Evolutionary conservation across 176 grass and related monocot species (phyloP).

Genomic region (Aegilops umbellulata): DNA sequence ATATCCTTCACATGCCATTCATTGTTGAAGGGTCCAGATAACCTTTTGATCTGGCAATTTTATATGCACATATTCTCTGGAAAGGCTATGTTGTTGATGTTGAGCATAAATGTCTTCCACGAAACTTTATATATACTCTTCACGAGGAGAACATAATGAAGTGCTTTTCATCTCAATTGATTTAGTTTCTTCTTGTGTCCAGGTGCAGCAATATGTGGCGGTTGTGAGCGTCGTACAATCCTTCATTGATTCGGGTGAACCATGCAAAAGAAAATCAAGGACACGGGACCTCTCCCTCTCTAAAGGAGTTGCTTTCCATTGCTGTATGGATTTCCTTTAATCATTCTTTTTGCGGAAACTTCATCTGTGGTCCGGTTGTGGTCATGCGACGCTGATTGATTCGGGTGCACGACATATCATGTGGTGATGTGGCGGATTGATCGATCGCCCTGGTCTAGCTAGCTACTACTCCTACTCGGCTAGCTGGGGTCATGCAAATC

Average conservation of each 20-base stretch:
- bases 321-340: neutral
- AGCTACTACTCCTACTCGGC: too few species aligned
- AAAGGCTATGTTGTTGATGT: too few species aligned
- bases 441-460: neutral
- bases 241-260: neutral
- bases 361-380: neutral
- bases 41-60: constrained; percentile 4
- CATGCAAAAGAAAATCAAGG: too few species aligned
- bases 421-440: neutral
- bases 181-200: too few species aligned
- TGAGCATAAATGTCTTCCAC: neutral
- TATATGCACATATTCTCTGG: neutral
- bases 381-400: neutral
- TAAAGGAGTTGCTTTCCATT: neutral
- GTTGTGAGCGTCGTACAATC: neutral
- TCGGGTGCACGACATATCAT: neutral
- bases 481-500: neutral
- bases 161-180: neutral
- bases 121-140: neutral
- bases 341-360: neutral
- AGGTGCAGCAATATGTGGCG: neutral
- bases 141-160: neutral
- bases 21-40: neutral
- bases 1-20: neutral
- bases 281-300: neutral